Evolutionary conservation across 169 alveolate genomes (phyloP), one percentile per base, ranked within the genome.

Genomic region (Babesia gibsoni): DNA sequence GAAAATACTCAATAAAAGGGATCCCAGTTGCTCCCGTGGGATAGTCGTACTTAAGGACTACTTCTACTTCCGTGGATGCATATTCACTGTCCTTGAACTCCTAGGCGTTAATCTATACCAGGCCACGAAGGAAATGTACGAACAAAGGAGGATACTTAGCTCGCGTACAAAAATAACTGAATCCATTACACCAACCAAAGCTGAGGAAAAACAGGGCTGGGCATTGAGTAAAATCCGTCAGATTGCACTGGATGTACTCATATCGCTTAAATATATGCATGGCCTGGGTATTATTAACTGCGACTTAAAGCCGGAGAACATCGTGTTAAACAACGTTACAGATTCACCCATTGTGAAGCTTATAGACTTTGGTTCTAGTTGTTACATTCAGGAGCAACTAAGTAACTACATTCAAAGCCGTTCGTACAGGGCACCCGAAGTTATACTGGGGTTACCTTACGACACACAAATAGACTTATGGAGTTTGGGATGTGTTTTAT

Each of bases 351-450:
- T 64, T 36, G 73, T 96, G 53, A 97, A 96, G 90, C 91, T 97
- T 33, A 95, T 96, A 33, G 99, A 97, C 78, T 97, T 96, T 81
- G 99, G 99, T 12, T 93, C 98, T 32, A 81, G 95, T 50, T 94
- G 98, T 84, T 95, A 90, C 67, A 91, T 92, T n/a, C 94, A 93
- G 75, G 99, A 97, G 69, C 91, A 92, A 52, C 82, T 95, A 50
- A 88, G 91, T 65, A 88, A 94, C 64, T 98, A 98, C 82, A 93
- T 97, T 8, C 98, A 98, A 85, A 92, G 98, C 39, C 84, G 99
- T 57, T 90, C 96, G 25, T 96, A 98, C 83, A 79, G 99, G 53
- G 99, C 99, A 3, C 99, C 99, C n/a, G 99, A 96, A 88, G 99
- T 91, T 52, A 91, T 96, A 45, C 90, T 98, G 64, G 99, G 99